phyloP scores from a whole-genome alignment of 805 yeast genomes.

The Candida schatavii region DNA sequence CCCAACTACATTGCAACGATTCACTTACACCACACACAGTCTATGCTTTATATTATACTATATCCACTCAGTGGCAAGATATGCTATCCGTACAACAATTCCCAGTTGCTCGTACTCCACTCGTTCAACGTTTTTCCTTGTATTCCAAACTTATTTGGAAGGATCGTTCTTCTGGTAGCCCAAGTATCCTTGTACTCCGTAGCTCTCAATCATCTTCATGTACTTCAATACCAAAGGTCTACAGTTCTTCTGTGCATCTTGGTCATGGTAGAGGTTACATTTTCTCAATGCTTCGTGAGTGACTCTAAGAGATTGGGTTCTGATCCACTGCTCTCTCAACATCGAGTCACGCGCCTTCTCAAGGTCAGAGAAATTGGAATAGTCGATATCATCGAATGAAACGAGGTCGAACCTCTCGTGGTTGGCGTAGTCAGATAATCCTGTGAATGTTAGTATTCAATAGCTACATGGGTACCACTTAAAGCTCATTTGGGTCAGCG shows the following conservation, averaged over 20 bases:
- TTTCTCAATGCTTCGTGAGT: conserved; percentile 73
- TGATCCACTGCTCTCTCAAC: conserved; percentile 77
- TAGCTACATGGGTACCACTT: too few relatives aligned
- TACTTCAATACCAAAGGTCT: conserved; percentile 74
- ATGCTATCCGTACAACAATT: background rate
- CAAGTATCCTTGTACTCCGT: conserved; percentile 67
- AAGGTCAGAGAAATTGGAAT: conserved; percentile 59
- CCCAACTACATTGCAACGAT: too few relatives aligned
- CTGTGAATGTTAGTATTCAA: conserved; percentile 13
- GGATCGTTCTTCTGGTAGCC: conserved; percentile 93
- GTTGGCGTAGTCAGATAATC: conserved; percentile 32
- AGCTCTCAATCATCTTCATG: conserved; percentile 69
- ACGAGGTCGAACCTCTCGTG: conserved; percentile 65
- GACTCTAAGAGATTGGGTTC: conserved; percentile 62
- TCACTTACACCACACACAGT: too few relatives aligned
- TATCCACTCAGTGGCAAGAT: conserved; percentile 6
- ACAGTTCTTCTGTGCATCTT: conserved; percentile 65
- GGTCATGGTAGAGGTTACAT: conserved; percentile 62
- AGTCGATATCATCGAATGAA: conserved; percentile 81
- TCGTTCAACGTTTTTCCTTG: background rate
- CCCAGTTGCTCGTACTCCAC: background rate
- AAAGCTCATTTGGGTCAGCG: too few relatives aligned
- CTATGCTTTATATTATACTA: conserved; percentile 4
- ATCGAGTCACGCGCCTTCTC: conserved; percentile 73
- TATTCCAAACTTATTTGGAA: conserved; percentile 59